Evolutionary conservation across 495 filamentous ascomycete genomes (phyloP).

Genomic region (Penicillium macrosclerotiorum): DNA sequence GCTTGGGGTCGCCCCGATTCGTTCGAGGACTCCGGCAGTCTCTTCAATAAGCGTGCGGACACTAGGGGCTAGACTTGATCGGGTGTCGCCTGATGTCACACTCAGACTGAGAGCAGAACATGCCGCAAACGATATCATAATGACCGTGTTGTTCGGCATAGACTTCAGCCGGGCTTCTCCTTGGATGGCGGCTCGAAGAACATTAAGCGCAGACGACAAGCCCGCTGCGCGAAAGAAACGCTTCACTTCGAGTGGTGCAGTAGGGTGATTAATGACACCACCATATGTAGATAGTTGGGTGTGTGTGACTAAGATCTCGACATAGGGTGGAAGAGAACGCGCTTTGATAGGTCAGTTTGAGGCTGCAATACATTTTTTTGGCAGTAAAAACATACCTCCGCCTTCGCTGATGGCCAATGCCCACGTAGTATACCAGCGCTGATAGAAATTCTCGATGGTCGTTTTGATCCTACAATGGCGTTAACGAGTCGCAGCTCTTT

Average conservation of each 20-base stretch:
- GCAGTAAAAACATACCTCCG: slow-evolving; percentile 40
- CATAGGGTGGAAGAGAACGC: slow-evolving; percentile 64
- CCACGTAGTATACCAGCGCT: slow-evolving; percentile 62
- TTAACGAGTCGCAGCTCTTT: slow-evolving; percentile 2
- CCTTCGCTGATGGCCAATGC: slow-evolving; percentile 56
- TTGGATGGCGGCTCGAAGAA: slow-evolving; percentile 71
- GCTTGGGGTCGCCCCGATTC: slow-evolving; percentile 60
- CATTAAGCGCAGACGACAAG: slow-evolving; percentile 67
- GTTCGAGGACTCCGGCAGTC: slow-evolving; percentile 64
- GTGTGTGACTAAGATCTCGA: slow-evolving; percentile 72
- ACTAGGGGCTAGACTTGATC: slow-evolving; percentile 62
- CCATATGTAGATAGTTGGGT: slow-evolving; percentile 70
- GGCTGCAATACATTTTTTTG: neutral
- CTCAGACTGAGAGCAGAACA: slow-evolving; percentile 67
- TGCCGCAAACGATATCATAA: slow-evolving; percentile 75
- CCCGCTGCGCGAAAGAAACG: slow-evolving; percentile 68
- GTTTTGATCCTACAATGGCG: slow-evolving; percentile 48
- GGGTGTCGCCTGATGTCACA: slow-evolving; percentile 50
- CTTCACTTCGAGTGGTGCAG: slow-evolving; percentile 65
- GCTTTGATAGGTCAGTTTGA: slow-evolving; percentile 33
- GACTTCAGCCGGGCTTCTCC: slow-evolving; percentile 66
- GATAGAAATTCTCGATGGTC: slow-evolving; percentile 61
- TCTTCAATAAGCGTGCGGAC: slow-evolving; percentile 67
- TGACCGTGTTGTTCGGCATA: slow-evolving; percentile 75
- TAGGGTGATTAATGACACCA: slow-evolving; percentile 71